A percentile compares a stretch with the other conserved stretches of the same genome.
Evolutionary conservation across 2,329 filamentous ascomycete species (phyloP).

Genomic region (Aureobasidium sp.): DNA sequence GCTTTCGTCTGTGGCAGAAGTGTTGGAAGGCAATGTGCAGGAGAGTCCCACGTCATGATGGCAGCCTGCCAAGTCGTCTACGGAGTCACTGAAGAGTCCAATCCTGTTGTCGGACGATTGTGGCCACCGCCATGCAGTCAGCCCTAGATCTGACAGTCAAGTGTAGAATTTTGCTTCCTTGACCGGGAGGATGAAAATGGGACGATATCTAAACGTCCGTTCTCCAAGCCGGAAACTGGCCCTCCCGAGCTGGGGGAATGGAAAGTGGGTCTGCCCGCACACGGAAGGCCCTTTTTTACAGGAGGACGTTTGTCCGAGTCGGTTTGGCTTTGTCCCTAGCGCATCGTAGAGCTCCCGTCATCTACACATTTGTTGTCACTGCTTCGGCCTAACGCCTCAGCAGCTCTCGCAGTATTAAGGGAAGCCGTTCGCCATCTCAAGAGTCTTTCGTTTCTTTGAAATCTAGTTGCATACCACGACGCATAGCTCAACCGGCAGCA

Average conservation of each 20-base stretch:
- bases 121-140: background rate
- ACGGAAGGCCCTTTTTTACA: conserved; percentile 1
- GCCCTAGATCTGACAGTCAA: background rate
- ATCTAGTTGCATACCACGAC: background rate
- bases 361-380: conserved; percentile 4
- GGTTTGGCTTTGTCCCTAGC: background rate
- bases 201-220: background rate
- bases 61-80: background rate
- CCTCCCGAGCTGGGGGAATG: background rate
- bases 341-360: background rate
- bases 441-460: background rate
- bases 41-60: background rate
- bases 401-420: background rate
- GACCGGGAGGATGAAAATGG: background rate
- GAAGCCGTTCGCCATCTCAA: background rate
- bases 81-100: background rate
- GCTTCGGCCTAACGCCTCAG: background rate
- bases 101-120: background rate
- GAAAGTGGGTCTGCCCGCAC: background rate
- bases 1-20: background rate
- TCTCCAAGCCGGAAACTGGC: background rate
- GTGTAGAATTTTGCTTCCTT: background rate
- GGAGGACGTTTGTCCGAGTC: conserved; percentile 4
- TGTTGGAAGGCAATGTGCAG: background rate
- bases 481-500: background rate